Conservation (phyloP, 768 basidiomycete genomes). For the Piloderma croceum region DNA sequence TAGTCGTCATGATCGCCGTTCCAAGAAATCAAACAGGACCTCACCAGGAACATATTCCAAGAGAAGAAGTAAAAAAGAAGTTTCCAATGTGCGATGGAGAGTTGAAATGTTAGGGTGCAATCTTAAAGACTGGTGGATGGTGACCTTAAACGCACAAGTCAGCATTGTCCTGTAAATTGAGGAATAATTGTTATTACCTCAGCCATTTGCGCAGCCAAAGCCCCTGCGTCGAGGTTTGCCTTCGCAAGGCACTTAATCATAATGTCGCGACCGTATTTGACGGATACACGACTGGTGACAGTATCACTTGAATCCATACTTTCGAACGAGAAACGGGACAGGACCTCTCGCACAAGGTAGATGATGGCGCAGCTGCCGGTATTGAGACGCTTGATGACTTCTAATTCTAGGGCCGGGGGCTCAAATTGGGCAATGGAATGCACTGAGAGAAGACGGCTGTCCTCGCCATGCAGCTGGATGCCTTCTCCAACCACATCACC, state of each 20-base stretch:
- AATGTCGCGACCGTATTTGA: conserved; percentile 70
- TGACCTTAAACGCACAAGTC: conserved; percentile 64
- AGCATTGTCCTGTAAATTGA: too few species aligned
- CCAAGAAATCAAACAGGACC: conserved; percentile 96
- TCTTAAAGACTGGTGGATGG: conserved; percentile 89
- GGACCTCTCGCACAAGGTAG: conserved; percentile 80
- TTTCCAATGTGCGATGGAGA: conserved; percentile 89
- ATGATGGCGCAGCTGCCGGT: conserved; percentile 92
- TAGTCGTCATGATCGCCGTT: conserved; percentile 83
- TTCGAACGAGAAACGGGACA: conserved; percentile 48
- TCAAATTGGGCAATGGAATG: conserved; percentile 30
- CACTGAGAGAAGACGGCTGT: conserved; percentile 52
- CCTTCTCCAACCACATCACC: conserved; percentile 75
- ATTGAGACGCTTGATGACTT: conserved; percentile 82
- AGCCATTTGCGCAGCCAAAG: conserved; percentile 81
- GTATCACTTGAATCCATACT: conserved; percentile 44
- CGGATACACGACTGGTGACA: conserved; percentile 27
- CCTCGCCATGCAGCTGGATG: conserved; percentile 58
- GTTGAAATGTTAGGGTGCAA: conserved; percentile 93
- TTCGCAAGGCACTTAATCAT: conserved; percentile 98
- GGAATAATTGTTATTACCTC: conserved; percentile 50
- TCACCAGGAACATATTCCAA: conserved; percentile 96
- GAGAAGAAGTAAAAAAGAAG: conserved; percentile 86
- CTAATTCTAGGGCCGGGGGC: conserved; percentile 27
- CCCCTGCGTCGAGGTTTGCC: conserved; percentile 84